Base-by-base conservation (phyloP, 1,284 basidiomycete species). In the Porphyrellus sp. region DNA sequence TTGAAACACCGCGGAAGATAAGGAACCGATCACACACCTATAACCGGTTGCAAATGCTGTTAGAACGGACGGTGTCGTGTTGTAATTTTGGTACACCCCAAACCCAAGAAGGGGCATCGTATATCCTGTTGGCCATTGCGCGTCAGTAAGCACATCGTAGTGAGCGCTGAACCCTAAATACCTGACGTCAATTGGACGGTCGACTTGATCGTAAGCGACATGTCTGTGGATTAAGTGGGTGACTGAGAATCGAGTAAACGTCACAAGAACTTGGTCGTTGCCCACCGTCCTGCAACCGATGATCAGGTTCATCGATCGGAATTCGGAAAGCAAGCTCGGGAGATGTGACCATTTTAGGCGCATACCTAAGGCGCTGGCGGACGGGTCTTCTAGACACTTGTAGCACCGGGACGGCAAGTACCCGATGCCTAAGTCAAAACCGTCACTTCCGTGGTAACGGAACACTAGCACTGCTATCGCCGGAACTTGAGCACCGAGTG, bases 11-110 rank as follows among this genome's bases (percentile, higher is more conserved):
- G 31, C 24, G 27, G 7, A 37, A 20, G 3, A 20, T 23, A 44
- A 31, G 7, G 7, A 41, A 54, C 30, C n/a, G 56, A 69, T 52
- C 35, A 39, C 54, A 21, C 53, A 85, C 87, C 81, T 79, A 65
- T 92, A 94, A 5, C 90, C 91, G n/a, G 74, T 78, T 55, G 79
- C 77, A 57, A 93, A 70, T 2, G 91, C 91, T 40, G 83, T 78
- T 21, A 83, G 65, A n/a, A 84, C 80, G 11, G 85, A 83, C 0
- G 78, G 65, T 28, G 73, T 75, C 23, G 82, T 69, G 46, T 81
- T 77, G 57, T 81, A 75, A 72, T 87, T 86, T 62, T 86, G 80
- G 63, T 86, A 94, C 12, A 93, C 87, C 15, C 91, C 91, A 50
- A 92, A 84, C 1, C 91, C 91, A 1, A 94, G 76, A n/a, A 81